A percentile compares a stretch with the other conserved stretches of the same genome.
Evolutionary conservation across 2,329 filamentous ascomycete genomes (phyloP).

Genomic region (Exophiala lecanii-corni): DNA sequence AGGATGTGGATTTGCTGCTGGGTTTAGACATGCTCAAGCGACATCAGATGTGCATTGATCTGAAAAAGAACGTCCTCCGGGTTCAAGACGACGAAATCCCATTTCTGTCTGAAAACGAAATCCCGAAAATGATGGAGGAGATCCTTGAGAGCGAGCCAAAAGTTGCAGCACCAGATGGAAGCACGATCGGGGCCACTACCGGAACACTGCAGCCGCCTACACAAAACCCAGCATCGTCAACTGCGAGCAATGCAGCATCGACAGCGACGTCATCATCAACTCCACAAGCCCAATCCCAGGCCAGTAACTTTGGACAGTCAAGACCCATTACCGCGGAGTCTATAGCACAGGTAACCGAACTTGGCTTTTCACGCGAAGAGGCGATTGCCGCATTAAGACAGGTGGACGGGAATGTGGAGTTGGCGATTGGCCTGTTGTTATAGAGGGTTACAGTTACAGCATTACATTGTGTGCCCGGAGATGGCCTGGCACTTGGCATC

Average conservation of each 20-base stretch:
- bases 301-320: conserved; percentile 22
- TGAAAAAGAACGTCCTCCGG: conserved; percentile 75
- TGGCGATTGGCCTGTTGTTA: conserved; percentile 71
- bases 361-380: conserved; percentile 72
- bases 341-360: conserved; percentile 68
- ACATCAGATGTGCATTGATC: conserved; percentile 88
- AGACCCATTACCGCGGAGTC: conserved; percentile 54
- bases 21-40: conserved; percentile 96
- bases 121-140: conserved; percentile 73
- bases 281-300: conserved; percentile 22
- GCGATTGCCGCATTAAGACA: conserved; percentile 78
- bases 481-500: too few species aligned
- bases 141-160: conserved; percentile 73
- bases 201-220: conserved; percentile 53
- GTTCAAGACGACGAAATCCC: conserved; percentile 85
- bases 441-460: conserved; percentile 2
- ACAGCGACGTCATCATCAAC: conserved; percentile 17
- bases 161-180: conserved; percentile 80
- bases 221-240: conserved; percentile 4
- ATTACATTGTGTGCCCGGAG: too few species aligned
- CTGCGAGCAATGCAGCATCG: conserved; percentile 10
- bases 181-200: conserved; percentile 75
- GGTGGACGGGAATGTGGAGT: conserved; percentile 79
- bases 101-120: conserved; percentile 88
- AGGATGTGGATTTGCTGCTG: conserved; percentile 86